Evolutionary conservation across 768 basidiomycete species (phyloP), one percentile per base, ranked within the genome.

Genomic region (Leucocoprinus sp.): DNA sequence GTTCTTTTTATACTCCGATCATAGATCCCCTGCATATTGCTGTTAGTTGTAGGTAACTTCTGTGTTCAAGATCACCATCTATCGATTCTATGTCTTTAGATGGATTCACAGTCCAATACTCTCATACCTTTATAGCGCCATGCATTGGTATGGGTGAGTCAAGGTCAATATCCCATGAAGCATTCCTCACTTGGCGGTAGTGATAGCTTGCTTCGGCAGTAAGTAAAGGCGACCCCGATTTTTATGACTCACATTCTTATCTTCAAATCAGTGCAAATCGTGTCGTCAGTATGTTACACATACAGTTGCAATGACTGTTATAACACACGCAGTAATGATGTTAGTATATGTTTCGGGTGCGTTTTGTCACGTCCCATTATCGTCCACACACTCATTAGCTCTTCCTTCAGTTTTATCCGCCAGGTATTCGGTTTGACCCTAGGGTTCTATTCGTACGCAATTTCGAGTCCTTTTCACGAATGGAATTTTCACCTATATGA

Each of bases 231-330:
- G 8, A 11, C 29, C 8, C 15, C 15, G 14, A 26, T 15, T 12
- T 11, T 24, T 2, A 12, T 8, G 22, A 23, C 24, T 37, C 28
- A 14, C 11, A 21, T 8, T 39, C 12, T 11, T 14, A 33, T 37
- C 23, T 22, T 24, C n/a, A 27, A 18, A 11, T 22, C 38, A 66
- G 65, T 64, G 19, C 65, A 66, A 55, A 65, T 66, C 15, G 53
- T 66, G 18, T 58, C 60, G 8, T 66, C 65, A 0, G 63, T 66
- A 2, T 64, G 61, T 39, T 67, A 66, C 51, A 66, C 66, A 1
- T 66, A 67, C 44, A 66, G 64, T 45, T 66, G 64, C 45, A 64
- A 64, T 37, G 66, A 67, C 49, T 67, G 66, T 49, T 65, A 66
- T 49, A 56, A 59, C 14, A 55, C 57, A 2, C 55, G 62, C 19